Base-by-base conservation (phyloP, 164 flowering plant genomes). In the Warburgia ugandensis region DNA sequence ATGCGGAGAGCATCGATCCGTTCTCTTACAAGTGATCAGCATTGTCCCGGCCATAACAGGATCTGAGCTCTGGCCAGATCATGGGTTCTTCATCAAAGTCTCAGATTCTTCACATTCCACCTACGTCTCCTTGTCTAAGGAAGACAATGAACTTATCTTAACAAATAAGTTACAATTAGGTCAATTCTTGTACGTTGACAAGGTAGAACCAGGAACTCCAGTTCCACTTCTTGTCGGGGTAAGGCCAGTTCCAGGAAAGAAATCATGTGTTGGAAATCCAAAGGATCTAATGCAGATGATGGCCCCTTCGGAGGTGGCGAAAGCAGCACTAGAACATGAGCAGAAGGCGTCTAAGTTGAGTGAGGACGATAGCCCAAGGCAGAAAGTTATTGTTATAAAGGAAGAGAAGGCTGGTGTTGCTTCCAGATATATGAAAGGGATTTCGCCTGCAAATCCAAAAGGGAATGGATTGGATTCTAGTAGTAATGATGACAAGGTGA, bases 31-130 rank as follows among this genome's bases (percentile, higher is more conserved):
- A 60, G 92, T 94, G 37, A 83, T 89, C 69, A 80, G 96, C 77
- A 94, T 94, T 32, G 94, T 94, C 6, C 99, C 99, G 11, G 96
- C 99, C 7, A 62, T 84, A 48, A 54, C 73, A 2, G 99, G 97
- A 6, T 73, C 86, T n/a, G 97, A 83, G 21, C 61, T 94, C 10
- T 94, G 86, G 83, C 95, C 99, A 6, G 75, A 89, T 66, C 96
- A 83, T 31, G 99, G 97, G 13, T 94, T 86, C 74, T 94, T 89
- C 71, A 48, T 94, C 10, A 94, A 94, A 67, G 90, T 94, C 36
- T 94, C 99, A 2, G 99, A 94, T 52, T 94, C 99, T 5, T 89
- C 95, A 2, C 99, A 89, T 54, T 89, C 99, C 0, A 80, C 94
- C 0, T 89, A 94, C 40, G 96, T 83, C 32, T 70, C 94, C 1